A percentile compares a stretch with the other conserved stretches of the same genome.
phyloP scores from a whole-genome alignment of 2,329 filamentous ascomycete species.

The Hypoxylon sp. region DNA sequence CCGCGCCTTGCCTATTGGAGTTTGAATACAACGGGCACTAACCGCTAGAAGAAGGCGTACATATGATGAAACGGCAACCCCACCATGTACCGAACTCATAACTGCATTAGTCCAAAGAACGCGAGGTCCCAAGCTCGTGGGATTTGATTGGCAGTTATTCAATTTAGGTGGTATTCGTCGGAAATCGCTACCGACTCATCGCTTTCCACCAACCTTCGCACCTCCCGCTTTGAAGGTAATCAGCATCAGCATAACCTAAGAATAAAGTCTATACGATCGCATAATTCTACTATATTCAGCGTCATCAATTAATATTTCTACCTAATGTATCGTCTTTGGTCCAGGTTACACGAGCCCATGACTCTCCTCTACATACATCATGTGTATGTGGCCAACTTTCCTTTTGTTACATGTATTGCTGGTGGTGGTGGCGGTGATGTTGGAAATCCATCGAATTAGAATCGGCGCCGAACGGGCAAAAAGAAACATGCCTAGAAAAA shows the following conservation, averaged over 20 bases:
- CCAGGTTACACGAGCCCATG: not conserved
- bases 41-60: conserved; percentile 40
- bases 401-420: conserved; percentile 2
- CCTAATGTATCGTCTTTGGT: not conserved
- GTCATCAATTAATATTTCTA: not conserved
- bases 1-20: conserved; percentile 29
- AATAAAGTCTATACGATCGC: conserved; percentile 7
- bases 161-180: conserved; percentile 23
- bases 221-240: conserved; percentile 2
- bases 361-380: conserved; percentile 1
- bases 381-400: not conserved
- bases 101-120: conserved; percentile 13
- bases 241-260: conserved; percentile 3
- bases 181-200: conserved; percentile 34
- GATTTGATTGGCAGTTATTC: conserved; percentile 25
- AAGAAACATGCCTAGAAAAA: conserved; percentile 22
- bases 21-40: conserved; percentile 38
- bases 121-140: conserved; percentile 4
- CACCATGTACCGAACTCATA: conserved; percentile 32
- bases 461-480: conserved; percentile 17
- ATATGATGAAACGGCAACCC: conserved; percentile 41
- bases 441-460: conserved; percentile 16
- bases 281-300: conserved; percentile 4
- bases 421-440: not conserved
- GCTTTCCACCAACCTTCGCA: too few relatives aligned